phyloP scores from a whole-genome alignment of 805 yeast species.

The Aciculoconidium aculeatum region DNA sequence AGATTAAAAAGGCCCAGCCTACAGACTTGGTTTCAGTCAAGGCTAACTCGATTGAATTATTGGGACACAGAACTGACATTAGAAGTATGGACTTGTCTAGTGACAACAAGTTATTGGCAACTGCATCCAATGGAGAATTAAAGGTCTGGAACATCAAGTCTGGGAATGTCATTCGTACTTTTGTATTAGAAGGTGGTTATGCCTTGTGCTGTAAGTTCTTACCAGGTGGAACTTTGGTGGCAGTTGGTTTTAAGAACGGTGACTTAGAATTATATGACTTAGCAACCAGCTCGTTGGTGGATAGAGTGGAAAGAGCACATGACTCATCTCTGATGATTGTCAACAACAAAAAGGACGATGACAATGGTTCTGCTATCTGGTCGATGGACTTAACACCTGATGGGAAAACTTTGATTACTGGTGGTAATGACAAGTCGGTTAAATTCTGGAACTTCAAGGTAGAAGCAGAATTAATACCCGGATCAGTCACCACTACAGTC shows the following conservation, averaged over 20 bases:
- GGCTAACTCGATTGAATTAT: conserved; percentile 56
- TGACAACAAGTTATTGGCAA: conserved; percentile 74
- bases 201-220: conserved; percentile 74
- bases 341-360: conserved; percentile 21
- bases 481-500: conserved; percentile 45
- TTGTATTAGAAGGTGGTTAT: conserved; percentile 70
- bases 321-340: conserved; percentile 8
- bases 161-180: conserved; percentile 72
- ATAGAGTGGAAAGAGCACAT: conserved; percentile 67
- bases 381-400: conserved; percentile 80
- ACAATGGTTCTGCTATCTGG: conserved; percentile 64
- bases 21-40: conserved; percentile 41
- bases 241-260: conserved; percentile 86
- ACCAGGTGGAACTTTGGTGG: conserved; percentile 87
- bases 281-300: conserved; percentile 70
- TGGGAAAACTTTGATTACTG: conserved; percentile 81
- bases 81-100: conserved; percentile 77
- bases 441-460: conserved; percentile 85
- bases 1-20: conserved; percentile 41
- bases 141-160: conserved; percentile 85
- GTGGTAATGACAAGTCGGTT: conserved; percentile 87
- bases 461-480: conserved; percentile 63
- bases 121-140: conserved; percentile 85
- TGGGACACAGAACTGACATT: conserved; percentile 88
- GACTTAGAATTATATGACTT: conserved; percentile 79